Evolutionary conservation across 2,329 filamentous ascomycete species (phyloP).

Genomic region (Lecanicillium sp.): DNA sequence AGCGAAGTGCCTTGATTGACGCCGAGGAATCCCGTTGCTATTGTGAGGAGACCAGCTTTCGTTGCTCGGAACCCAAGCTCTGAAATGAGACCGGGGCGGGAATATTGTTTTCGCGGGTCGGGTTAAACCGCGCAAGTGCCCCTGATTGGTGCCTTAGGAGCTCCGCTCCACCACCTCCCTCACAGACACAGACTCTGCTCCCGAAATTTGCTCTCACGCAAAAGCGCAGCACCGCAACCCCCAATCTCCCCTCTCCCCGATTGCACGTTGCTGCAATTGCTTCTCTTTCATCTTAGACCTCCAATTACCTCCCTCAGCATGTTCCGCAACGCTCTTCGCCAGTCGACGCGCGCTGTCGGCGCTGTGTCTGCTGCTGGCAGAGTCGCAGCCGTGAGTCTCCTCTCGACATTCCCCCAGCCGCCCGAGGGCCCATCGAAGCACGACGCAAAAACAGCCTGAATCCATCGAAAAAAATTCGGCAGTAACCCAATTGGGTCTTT

Average conservation of each 20-base stretch:
- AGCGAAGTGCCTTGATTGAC: too few species aligned
- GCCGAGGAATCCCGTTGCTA: too few species aligned
- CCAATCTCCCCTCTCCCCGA: constrained; percentile 54
- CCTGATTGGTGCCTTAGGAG: constrained; percentile 24
- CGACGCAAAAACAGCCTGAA: constrained; percentile 25
- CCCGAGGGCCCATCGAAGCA: constrained; percentile 35
- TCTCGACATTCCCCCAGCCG: constrained; percentile 30
- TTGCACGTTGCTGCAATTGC: constrained; percentile 57
- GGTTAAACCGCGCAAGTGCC: constrained; percentile 27
- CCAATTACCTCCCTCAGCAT: constrained; percentile 55
- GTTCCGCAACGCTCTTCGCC: constrained; percentile 97
- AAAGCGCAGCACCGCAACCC: constrained; percentile 41
- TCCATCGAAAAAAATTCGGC: constrained; percentile 20
- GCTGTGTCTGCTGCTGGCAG: constrained; percentile 87
- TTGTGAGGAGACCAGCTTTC: too few species aligned
- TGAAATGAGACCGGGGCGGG: constrained; percentile 15
- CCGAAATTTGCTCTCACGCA: constrained; percentile 35
- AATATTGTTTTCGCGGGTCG: constrained; percentile 30
- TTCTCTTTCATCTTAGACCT: constrained; percentile 42
- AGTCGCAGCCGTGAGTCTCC: constrained; percentile 84
- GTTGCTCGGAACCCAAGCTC: too few species aligned
- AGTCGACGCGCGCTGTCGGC: constrained; percentile 91
- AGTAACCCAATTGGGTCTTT: constrained; percentile 28
- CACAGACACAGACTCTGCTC: constrained; percentile 32
- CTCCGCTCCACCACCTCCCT: constrained; percentile 30